A percentile compares a stretch with the other conserved stretches of the same genome.
phyloP scores from a whole-genome alignment of 257 asterid genomes.

The Solanum boliviense region DNA sequence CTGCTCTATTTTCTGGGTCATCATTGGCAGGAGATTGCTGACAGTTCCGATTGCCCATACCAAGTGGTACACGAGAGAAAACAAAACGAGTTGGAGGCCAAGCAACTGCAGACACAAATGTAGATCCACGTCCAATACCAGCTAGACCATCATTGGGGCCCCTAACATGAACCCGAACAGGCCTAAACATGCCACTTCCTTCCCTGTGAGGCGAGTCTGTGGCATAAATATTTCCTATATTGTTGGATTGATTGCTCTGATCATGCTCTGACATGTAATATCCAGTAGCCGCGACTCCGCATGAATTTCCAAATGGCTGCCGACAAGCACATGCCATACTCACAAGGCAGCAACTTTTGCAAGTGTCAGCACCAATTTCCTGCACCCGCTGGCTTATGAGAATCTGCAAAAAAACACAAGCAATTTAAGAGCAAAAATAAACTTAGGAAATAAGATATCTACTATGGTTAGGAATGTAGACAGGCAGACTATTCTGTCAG shows the following conservation, averaged over 20 bases:
- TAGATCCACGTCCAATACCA: conserved; percentile 85
- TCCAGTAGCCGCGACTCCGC: conserved; percentile 47
- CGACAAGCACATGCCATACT: conserved; percentile 76
- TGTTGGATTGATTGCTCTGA: conserved; percentile 41
- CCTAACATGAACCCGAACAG: conserved; percentile 75
- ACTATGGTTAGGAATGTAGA: neutral
- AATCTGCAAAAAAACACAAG: conserved; percentile 43
- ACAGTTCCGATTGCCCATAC: conserved; percentile 68
- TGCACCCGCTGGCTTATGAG: conserved; percentile 91
- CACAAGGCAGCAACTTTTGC: conserved; percentile 71
- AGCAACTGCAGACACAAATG: conserved; percentile 71
- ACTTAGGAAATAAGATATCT: neutral
- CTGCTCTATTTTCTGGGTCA: conserved; percentile 66
- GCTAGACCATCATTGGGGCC: conserved; percentile 90
- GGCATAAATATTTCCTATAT: conserved; percentile 52
- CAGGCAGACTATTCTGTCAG: neutral
- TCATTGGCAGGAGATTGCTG: conserved; percentile 71
- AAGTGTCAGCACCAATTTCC: conserved; percentile 77
- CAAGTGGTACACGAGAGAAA: conserved; percentile 95
- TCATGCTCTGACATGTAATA: conserved; percentile 70
- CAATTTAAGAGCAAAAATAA: conserved; percentile 2
- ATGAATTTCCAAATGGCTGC: conserved; percentile 55
- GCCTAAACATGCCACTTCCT: conserved; percentile 68
- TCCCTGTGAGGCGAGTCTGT: conserved; percentile 71
- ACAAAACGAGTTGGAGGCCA: conserved; percentile 98